Evolutionary conservation across 108 stramenopile species (phyloP).

Genomic region (Epithemia pelagica): DNA sequence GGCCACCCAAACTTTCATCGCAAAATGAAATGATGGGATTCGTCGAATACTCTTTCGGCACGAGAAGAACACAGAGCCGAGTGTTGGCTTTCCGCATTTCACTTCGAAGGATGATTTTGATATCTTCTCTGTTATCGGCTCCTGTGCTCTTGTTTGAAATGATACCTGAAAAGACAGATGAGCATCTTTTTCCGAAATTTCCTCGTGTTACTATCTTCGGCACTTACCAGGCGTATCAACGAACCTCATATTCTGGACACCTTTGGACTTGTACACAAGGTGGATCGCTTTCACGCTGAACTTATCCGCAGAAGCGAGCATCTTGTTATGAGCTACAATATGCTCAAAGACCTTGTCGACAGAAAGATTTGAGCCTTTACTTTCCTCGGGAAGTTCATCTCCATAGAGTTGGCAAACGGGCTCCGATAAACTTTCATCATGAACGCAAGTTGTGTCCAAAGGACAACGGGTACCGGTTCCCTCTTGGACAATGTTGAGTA

Average conservation of each 20-base stretch:
- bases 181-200: too few relatives aligned
- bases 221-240: conserved; percentile 40
- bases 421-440: conserved; percentile 28
- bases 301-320: conserved; percentile 41
- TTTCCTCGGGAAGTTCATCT: conserved; percentile 33
- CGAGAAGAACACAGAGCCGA: conserved; percentile 66
- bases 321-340: conserved; percentile 54
- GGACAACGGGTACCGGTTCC: conserved; percentile 76
- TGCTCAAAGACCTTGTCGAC: conserved; percentile 52
- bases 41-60: conserved; percentile 65
- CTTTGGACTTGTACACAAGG: conserved; percentile 50
- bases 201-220: too few relatives aligned
- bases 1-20: conserved; percentile 49
- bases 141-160: conserved; percentile 59
- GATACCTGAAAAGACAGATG: too few relatives aligned
- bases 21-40: conserved; percentile 67
- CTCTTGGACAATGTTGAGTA: conserved; percentile 70
- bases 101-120: conserved; percentile 56
- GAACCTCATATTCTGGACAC: conserved; percentile 75
- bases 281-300: conserved; percentile 48
- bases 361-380: conserved; percentile 31
- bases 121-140: conserved; percentile 63
- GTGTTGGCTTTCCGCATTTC: conserved; percentile 56
- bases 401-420: conserved; percentile 56
- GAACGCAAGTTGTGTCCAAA: conserved; percentile 69